Conservation (phyloP, 2,329 filamentous ascomycete genomes). For the Colletotrichum cuscutae region DNA sequence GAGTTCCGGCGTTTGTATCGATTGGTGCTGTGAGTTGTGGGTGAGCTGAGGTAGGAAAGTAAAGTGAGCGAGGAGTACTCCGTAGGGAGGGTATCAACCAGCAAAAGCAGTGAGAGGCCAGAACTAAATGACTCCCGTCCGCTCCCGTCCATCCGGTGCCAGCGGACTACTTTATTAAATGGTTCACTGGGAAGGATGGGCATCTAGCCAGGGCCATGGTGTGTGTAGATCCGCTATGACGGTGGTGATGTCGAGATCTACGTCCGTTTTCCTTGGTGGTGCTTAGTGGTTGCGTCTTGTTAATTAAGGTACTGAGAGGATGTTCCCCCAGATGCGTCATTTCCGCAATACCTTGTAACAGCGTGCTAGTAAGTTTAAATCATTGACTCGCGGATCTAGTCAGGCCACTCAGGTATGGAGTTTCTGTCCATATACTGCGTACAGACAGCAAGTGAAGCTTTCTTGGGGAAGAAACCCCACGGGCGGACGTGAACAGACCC, state of each 20-base stretch:
- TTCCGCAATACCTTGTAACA: background rate
- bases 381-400: background rate
- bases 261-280: background rate
- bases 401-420: no score
- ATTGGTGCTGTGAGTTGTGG: no score
- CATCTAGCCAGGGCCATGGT: conserved; percentile 9
- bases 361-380: background rate
- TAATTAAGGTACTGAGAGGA: background rate
- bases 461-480: background rate
- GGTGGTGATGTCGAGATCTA: conserved; percentile 30
- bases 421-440: no score
- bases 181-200: background rate
- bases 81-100: no score
- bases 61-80: background rate
- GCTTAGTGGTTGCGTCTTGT: background rate
- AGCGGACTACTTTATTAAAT: no score
- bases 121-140: background rate
- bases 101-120: background rate
- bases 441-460: background rate
- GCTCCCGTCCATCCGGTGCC: no score
- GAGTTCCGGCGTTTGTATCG: background rate
- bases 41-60: background rate
- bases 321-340: background rate
- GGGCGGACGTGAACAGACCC: background rate
- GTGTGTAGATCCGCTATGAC: conserved; percentile 24